Evolutionary conservation across 768 basidiomycete species (phyloP).

Genomic region (Jaapia argillacea): DNA sequence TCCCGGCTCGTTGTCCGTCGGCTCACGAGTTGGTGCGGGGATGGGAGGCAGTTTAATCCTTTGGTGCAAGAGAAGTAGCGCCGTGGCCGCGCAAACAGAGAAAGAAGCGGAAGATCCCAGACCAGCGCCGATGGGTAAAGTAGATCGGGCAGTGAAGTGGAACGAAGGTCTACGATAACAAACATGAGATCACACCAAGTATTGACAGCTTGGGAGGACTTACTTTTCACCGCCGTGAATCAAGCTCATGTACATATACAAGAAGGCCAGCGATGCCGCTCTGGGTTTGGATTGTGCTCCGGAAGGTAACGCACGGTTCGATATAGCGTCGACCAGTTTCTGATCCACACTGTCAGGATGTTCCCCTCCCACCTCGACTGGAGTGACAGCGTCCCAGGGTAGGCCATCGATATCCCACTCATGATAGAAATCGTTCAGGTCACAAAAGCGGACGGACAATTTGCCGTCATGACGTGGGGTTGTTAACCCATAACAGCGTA

Average conservation of each 20-base stretch:
- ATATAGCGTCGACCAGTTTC: conserved; percentile 63
- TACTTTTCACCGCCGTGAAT: conserved; percentile 46
- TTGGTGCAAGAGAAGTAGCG: conserved; percentile 66
- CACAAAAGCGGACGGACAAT: conserved; percentile 66
- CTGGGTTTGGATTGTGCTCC: conserved; percentile 26
- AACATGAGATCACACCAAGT: conserved; percentile 6
- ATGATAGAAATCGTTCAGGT: conserved; percentile 66
- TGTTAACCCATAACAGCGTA: conserved; percentile 86
- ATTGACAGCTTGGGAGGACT: conserved; percentile 15
- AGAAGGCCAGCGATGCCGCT: conserved; percentile 60
- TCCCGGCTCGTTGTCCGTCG: conserved; percentile 25
- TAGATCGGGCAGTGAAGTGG: conserved; percentile 76
- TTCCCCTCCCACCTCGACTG: conserved; percentile 37
- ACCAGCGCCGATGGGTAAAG: conserved; percentile 90
- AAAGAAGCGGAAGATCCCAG: conserved; percentile 96
- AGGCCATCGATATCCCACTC: conserved; percentile 75
- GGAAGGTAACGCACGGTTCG: conserved; percentile 28
- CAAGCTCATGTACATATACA: conserved; percentile 89
- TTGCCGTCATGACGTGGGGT: conserved; percentile 66
- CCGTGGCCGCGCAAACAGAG: conserved; percentile 77
- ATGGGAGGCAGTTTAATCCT: conserved; percentile 52
- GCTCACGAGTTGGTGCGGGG: conserved; percentile 32
- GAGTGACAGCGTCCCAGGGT: conserved; percentile 70
- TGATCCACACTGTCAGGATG: conserved; percentile 65
- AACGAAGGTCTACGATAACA: conserved; percentile 49